A percentile compares a stretch with the other conserved stretches of the same genome.
These are phyloP conservation scores for Nitzschia sp. DNA, from an alignment of 108 stramenopile species.

Conservation along the genomic window DNA sequence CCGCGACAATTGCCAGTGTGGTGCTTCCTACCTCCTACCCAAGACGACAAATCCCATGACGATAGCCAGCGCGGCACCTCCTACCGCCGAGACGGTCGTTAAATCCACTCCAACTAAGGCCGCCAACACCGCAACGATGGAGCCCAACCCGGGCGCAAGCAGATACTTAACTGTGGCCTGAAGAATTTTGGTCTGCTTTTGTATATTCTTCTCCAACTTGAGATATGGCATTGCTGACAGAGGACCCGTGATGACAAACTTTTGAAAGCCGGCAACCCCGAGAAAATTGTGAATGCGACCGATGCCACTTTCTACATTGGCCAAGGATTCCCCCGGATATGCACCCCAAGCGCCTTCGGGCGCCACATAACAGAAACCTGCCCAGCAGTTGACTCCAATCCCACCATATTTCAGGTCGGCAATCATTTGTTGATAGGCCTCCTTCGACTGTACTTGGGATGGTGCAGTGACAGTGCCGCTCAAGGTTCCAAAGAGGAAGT, in stretches of 20 bases:
- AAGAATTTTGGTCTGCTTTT: neutral
- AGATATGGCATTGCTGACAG: neutral
- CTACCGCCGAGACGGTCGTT: neutral
- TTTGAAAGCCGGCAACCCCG: slow-evolving; percentile 16
- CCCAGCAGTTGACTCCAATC: slow-evolving; percentile 21
- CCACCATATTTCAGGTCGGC: slow-evolving; percentile 26
- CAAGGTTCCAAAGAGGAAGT: slow-evolving; percentile 26
- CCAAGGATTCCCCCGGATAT: slow-evolving; percentile 27
- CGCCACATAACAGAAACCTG: slow-evolving; percentile 4
- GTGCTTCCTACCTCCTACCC: no score
- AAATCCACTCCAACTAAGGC: neutral
- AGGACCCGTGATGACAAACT: slow-evolving; percentile 11
- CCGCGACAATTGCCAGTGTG: no score
- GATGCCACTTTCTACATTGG: slow-evolving; percentile 23
- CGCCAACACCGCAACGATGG: neutral
- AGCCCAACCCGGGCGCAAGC: neutral
- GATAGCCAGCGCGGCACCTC: neutral
- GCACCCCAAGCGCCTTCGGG: slow-evolving; percentile 19
- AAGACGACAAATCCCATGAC: neutral
- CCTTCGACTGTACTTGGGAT: neutral
- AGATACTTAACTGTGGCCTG: neutral
- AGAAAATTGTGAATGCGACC: slow-evolving; percentile 14
- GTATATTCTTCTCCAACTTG: slow-evolving; percentile 8
- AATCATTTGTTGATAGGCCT: slow-evolving; percentile 2
- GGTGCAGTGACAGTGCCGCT: slow-evolving; percentile 13